Evolutionary conservation across 179 eudicot species (phyloP), one percentile per base, ranked within the genome.

Genomic region (Nepenthes alata): DNA sequence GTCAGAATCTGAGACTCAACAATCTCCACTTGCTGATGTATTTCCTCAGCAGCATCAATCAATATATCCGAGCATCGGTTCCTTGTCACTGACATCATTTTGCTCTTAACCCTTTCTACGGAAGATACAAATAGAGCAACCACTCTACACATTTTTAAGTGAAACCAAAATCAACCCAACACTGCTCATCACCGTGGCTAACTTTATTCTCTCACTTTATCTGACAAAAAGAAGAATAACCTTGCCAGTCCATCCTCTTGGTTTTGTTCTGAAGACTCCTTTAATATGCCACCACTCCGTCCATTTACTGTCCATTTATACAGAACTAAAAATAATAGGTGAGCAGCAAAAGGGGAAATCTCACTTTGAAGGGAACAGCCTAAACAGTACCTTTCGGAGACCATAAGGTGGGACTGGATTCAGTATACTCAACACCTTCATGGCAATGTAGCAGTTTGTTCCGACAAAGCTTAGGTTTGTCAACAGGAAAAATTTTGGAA

Each of bases 1-100:
- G 67, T 73, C 83, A 85, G 84, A 62, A 93, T 80, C 77, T 78
- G 88, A 64, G 84, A 80, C 71, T 89, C 91, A 66, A 82, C 85
- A 72, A 70, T 73, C 69, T 73, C 85, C 62, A 89, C 74, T 67
- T 76, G 87, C 41, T 62, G 70, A 55, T 78, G 79, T 60, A 86
- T 79, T 73, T 78, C 84, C 81, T 80, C 80, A 35, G 89, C 75
- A 60, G 83, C 78, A 62, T 93, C 78, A 59, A 59, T 67, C 88
- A 93, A 62, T 66, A 89, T 80, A 59, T 78, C 88, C 45, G 89
- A 81, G 75, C 88, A 81, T 81, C 68, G 86, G 74, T 73, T 78
- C 73, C 64, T 82, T 70, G 93, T 77, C 64, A 64, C 61, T 52
- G 77, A 70, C 63, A 72, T 77, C 79, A 89, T 74, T 71, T 89